phyloP scores from a whole-genome alignment of 495 filamentous ascomycete species.

The Pyronema domesticum region DNA sequence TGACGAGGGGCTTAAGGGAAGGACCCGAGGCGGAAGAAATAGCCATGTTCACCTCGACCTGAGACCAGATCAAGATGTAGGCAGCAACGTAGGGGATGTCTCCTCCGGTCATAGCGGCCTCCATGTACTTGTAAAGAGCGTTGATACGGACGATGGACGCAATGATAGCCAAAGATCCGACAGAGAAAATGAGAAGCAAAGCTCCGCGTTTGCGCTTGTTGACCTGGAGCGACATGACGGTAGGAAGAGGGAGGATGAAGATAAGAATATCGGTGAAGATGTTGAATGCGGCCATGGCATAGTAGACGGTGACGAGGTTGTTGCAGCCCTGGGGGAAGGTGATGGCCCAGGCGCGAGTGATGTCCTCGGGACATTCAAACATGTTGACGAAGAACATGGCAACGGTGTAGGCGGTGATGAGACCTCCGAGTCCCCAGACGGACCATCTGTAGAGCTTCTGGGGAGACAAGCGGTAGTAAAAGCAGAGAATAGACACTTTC shows the following conservation, averaged over 20 bases:
- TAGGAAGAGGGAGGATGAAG: constrained; percentile 17
- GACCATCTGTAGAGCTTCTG: constrained; percentile 16
- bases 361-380: constrained; percentile 20
- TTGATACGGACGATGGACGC: constrained; percentile 25
- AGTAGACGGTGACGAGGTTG: constrained; percentile 19
- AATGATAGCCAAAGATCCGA: constrained; percentile 23
- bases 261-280: constrained; percentile 22
- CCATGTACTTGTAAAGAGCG: constrained; percentile 21
- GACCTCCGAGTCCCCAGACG: constrained; percentile 18
- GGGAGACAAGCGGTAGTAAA: constrained; percentile 26
- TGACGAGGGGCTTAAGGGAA: constrained; percentile 18
- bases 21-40: constrained; percentile 24
- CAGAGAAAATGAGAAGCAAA: constrained; percentile 15
- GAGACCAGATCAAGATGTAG: constrained; percentile 24
- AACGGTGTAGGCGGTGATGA: constrained; percentile 18
- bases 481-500: constrained; percentile 26
- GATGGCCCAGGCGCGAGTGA: constrained; percentile 16
- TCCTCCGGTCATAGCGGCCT: constrained; percentile 10
- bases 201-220: constrained; percentile 17
- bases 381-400: constrained; percentile 23
- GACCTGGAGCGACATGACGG: constrained; percentile 17
- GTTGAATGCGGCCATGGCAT: constrained; percentile 22
- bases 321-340: constrained; percentile 18
- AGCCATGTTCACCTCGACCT: constrained; percentile 23
- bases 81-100: constrained; percentile 18